Base-by-base conservation (phyloP, 306 rosid genomes). In the Lathyrus aphaca region DNA sequence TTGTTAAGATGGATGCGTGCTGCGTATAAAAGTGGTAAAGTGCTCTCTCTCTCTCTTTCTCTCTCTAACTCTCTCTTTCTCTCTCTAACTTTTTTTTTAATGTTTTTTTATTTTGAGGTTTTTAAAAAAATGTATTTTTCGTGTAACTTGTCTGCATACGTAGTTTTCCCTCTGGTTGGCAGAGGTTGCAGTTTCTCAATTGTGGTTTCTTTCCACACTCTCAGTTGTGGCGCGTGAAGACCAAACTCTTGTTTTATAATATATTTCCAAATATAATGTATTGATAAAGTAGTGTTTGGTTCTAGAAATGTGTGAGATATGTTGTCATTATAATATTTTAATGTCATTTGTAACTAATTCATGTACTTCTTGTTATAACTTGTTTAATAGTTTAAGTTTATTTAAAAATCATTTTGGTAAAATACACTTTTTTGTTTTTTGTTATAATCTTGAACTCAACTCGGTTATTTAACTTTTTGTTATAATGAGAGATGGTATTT, bases 11-110 rank as follows among this genome's bases (percentile, higher is more conserved):
- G 73, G 92, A 88, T 89, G 92, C 95, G 92, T 89, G 96, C 96
- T 87, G 84, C 86, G 89, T 86, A 88, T 88, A 88, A 90, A 90
- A 92, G 91, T 90, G 87, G 96, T 85, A 90, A 90, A 93, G 98
- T 86, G 84, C 76, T 10, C 63, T 54, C 79, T 51, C 77, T 77
- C 79, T 45, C 69, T 17, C 81, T 38, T 11, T 57, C 42, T 57
- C 64, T 57, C 40, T 32, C 23, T 30, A 12, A 23, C 25, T 21
- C 13, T 54, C 10, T 42, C 17, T 59, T 5, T 49, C 19, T 65
- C 43, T 43, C 54, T 42, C 39, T 45, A 49, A 40, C 9, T 66
- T 53, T 37, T 45, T 55, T 60, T 48, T 42, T 35, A 61, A 64
- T 18, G 25, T 42, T 39, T n/a, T 43, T 74, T 55, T 55, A 12